These are phyloP conservation scores for Pleurotus citrinopileatus DNA, from an alignment of 768 basidiomycete species.

Conservation along the genomic window DNA sequence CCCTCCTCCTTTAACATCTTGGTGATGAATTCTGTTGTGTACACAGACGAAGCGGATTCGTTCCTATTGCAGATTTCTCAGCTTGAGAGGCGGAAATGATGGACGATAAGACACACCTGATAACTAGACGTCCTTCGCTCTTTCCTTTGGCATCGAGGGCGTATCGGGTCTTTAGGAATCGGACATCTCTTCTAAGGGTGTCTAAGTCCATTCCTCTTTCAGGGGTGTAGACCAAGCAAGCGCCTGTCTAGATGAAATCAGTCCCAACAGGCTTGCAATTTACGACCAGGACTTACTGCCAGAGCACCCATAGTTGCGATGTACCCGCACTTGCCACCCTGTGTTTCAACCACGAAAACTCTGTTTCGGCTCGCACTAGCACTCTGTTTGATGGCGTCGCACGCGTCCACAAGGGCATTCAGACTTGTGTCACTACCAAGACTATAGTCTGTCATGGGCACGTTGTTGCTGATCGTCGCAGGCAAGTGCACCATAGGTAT, in stretches of 20 bases:
- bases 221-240: constrained; percentile 90
- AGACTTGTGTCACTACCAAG: constrained; percentile 96
- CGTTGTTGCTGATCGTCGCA: constrained; percentile 97
- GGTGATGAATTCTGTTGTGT: constrained; percentile 88
- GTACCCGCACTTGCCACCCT: constrained; percentile 96
- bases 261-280: not conserved
- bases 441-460: constrained; percentile 95
- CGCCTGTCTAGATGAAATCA: constrained; percentile 63
- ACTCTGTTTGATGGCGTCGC: constrained; percentile 98
- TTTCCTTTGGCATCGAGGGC: constrained; percentile 83
- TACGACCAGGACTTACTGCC: constrained; percentile 59
- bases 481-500: constrained; percentile 96
- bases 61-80: constrained; percentile 46
- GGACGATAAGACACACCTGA: constrained; percentile 56
- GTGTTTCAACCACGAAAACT: constrained; percentile 97
- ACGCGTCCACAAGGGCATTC: constrained; percentile 96
- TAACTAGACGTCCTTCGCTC: constrained; percentile 90
- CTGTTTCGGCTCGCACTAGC: constrained; percentile 94
- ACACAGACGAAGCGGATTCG: constrained; percentile 84
- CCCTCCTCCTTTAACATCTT: constrained; percentile 97
- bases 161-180: constrained; percentile 85
- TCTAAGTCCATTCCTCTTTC: constrained; percentile 87
- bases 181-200: constrained; percentile 77
- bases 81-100: not conserved
- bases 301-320: constrained; percentile 94